phyloP scores from a whole-genome alignment of 2,329 filamentous ascomycete species.

The Helotiales sp. region DNA sequence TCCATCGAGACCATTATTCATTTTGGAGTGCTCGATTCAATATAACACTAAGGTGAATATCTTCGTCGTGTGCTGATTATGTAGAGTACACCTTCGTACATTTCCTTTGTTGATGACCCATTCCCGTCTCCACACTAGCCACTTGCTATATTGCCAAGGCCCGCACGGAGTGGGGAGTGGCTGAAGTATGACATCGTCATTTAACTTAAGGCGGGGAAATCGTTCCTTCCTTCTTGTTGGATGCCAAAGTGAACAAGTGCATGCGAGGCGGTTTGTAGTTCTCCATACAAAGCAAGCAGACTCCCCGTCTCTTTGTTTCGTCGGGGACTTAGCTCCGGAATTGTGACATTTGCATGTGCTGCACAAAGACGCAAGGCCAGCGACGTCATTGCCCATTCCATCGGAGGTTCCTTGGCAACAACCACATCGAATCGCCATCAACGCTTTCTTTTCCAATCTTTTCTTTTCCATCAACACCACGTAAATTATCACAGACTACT shows the following conservation, averaged over 20 bases:
- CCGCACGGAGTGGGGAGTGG: background rate
- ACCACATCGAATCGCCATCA: constrained; percentile 11
- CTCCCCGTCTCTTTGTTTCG: background rate
- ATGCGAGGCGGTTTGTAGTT: background rate
- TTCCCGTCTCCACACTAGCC: too few relatives aligned
- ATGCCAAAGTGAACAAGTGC: constrained; percentile 11
- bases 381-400: constrained; percentile 15
- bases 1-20: too few relatives aligned
- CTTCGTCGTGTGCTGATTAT: too few relatives aligned
- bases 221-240: background rate
- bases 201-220: background rate
- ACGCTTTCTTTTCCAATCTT: background rate
- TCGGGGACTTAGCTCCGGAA: background rate
- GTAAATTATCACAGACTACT: constrained; percentile 4
- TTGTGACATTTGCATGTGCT: background rate
- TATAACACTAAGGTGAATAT: too few relatives aligned
- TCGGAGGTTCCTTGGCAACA: constrained; percentile 8
- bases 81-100: too few relatives aligned
- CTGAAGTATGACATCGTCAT: constrained; percentile 4
- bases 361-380: too few relatives aligned
- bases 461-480: constrained; percentile 7
- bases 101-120: too few relatives aligned
- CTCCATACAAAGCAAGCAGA: background rate
- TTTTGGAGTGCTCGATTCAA: too few relatives aligned
- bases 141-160: background rate